These are phyloP conservation scores for Boletus patriciae DNA, from an alignment of 768 basidiomycete species.

Conservation along the genomic window DNA sequence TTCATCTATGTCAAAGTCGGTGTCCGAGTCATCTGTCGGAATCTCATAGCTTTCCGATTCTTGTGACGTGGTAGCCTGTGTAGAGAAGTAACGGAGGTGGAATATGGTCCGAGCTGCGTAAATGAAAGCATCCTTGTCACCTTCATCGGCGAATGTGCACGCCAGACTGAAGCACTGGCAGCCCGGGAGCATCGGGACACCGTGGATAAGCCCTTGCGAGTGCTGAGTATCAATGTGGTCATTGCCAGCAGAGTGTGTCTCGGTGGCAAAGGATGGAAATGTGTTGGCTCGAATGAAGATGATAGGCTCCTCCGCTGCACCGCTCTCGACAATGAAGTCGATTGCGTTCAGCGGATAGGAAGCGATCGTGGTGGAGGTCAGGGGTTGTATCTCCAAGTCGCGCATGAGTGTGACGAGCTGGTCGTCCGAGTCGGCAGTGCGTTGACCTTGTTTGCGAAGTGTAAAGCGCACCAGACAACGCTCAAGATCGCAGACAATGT, in stretches of 20 bases:
- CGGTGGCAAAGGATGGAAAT: constrained; percentile 30
- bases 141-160: constrained; percentile 29
- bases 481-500: constrained; percentile 39
- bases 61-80: constrained; percentile 5
- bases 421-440: neutral
- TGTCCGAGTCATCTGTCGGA: too few relatives aligned
- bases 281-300: constrained; percentile 35
- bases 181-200: constrained; percentile 27
- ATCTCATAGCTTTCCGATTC: too few relatives aligned
- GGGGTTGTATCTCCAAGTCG: neutral
- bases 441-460: constrained; percentile 25
- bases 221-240: constrained; percentile 16
- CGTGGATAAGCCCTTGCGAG: constrained; percentile 27
- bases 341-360: constrained; percentile 25
- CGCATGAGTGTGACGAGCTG: neutral
- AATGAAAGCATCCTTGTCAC: constrained; percentile 32
- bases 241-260: neutral
- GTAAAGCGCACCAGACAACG: constrained; percentile 33
- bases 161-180: constrained; percentile 30
- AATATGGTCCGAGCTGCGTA: constrained; percentile 23
- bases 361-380: constrained; percentile 8
- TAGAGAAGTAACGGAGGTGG: constrained; percentile 13
- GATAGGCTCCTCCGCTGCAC: constrained; percentile 9
- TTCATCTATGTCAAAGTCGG: too few relatives aligned
- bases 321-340: constrained; percentile 20